Conservation (phyloP, 176 grass and related monocot species). For the Cymbopogon citratus region DNA sequence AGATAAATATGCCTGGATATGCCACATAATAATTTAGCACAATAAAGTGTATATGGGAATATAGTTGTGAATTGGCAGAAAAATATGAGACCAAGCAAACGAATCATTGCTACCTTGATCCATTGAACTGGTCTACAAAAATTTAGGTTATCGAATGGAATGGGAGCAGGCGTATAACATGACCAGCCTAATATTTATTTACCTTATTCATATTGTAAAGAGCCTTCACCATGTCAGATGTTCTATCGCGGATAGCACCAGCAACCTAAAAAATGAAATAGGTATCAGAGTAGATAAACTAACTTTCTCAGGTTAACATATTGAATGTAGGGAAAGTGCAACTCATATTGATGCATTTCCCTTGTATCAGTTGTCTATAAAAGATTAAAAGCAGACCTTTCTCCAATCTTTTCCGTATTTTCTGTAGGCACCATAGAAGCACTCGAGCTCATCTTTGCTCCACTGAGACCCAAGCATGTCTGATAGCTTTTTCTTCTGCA, state of each 20-base stretch:
- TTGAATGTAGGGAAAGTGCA: not conserved
- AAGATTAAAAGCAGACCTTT: constrained; percentile 57
- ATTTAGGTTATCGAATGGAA: not conserved
- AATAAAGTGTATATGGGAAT: not conserved
- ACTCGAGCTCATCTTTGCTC: constrained; percentile 94
- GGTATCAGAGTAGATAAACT: constrained; percentile 7
- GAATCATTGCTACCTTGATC: not conserved
- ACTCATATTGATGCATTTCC: not conserved
- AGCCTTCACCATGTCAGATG: constrained; percentile 88
- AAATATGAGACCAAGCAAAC: not conserved
- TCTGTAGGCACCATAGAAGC: constrained; percentile 86
- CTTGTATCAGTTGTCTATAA: not conserved
- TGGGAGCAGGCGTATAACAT: not conserved
- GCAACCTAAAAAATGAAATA: constrained; percentile 57
- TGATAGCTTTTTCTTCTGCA: constrained; percentile 90
- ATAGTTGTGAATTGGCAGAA: constrained; percentile 3
- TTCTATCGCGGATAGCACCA: constrained; percentile 64
- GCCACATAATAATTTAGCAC: constrained; percentile 22
- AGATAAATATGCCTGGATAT: constrained; percentile 92
- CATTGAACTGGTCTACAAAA: not conserved
- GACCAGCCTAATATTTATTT: constrained; percentile 22
- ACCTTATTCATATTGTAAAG: constrained; percentile 98
- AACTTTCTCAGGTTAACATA: not conserved
- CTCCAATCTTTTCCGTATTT: constrained; percentile 98
- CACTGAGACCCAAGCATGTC: constrained; percentile 92